phyloP scores from a whole-genome alignment of 2,329 filamentous ascomycete species.

The Botrytis galanthina region DNA sequence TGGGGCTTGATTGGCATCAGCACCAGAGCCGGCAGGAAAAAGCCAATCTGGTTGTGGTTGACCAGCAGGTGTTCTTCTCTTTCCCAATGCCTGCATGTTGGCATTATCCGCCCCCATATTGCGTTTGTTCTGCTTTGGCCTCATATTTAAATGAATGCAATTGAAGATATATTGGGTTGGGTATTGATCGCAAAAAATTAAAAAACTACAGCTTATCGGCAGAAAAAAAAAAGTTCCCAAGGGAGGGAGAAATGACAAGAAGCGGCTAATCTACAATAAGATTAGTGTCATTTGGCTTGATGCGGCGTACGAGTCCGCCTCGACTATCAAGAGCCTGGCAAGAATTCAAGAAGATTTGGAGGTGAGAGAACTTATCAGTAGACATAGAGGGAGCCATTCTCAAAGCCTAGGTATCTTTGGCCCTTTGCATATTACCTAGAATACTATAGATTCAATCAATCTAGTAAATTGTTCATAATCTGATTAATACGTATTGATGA shows the following conservation, averaged over 20 bases:
- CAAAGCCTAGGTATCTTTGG: background rate
- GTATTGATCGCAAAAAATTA: background rate
- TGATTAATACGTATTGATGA: background rate
- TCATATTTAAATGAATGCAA: background rate
- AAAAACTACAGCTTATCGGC: constrained; percentile 12
- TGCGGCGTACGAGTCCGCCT: background rate
- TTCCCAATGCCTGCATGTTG: constrained; percentile 38
- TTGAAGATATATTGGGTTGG: background rate
- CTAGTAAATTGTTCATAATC: background rate
- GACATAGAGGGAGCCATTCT: background rate
- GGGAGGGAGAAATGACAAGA: constrained; percentile 1
- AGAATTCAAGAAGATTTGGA: background rate
- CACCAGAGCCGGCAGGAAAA: constrained; percentile 30
- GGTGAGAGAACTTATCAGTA: background rate
- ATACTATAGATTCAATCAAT: background rate
- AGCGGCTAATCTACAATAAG: background rate
- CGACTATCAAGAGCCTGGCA: background rate
- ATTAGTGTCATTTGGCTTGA: background rate
- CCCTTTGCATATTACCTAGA: background rate
- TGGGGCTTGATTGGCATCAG: constrained; percentile 26
- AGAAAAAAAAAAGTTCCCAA: constrained; percentile 16
- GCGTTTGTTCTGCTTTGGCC: constrained; percentile 11
- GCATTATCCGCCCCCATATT: constrained; percentile 35
- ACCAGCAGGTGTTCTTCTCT: constrained; percentile 31
- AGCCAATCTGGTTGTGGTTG: constrained; percentile 38